These are phyloP conservation scores for Cornus florida DNA, from an alignment of 148 eudicot genomes.

Conservation along the genomic window DNA sequence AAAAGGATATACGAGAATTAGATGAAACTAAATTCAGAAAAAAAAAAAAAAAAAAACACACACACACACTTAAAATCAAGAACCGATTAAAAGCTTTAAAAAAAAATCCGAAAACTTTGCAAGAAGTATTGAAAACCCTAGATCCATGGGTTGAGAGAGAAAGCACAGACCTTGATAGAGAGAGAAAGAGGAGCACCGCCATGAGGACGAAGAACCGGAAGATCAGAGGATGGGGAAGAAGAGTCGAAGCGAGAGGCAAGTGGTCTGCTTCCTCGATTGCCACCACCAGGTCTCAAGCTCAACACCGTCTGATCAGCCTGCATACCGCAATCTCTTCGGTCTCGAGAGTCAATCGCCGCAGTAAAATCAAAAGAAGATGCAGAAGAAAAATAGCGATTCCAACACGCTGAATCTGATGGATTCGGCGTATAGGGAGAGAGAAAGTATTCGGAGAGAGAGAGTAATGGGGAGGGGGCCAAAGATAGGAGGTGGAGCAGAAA, in stretches of 20 bases:
- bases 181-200: constrained; percentile 42
- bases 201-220: constrained; percentile 67
- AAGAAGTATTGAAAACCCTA: constrained; percentile 13
- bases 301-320: constrained; percentile 90
- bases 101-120: constrained; percentile 14
- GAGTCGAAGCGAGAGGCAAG: constrained; percentile 65
- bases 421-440: not conserved
- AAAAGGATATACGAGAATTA: not conserved
- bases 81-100: constrained; percentile 4
- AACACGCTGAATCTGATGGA: not conserved
- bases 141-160: constrained; percentile 20
- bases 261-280: constrained; percentile 62
- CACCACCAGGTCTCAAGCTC: constrained; percentile 96
- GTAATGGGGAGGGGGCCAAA: not conserved
- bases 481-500: not conserved
- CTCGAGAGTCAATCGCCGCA: constrained; percentile 12
- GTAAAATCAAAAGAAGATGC: constrained; percentile 14
- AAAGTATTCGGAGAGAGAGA: not conserved
- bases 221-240: constrained; percentile 48
- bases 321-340: constrained; percentile 49
- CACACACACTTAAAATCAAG: not conserved
- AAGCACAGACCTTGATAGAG: constrained; percentile 48
- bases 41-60: not conserved
- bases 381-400: not conserved
- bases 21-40: not conserved